Percentiles rank a stretch among this genome's conserved stretches.
phyloP scores from a whole-genome alignment of 1,284 basidiomycete genomes.

The Papiliotrema terrestris region DNA sequence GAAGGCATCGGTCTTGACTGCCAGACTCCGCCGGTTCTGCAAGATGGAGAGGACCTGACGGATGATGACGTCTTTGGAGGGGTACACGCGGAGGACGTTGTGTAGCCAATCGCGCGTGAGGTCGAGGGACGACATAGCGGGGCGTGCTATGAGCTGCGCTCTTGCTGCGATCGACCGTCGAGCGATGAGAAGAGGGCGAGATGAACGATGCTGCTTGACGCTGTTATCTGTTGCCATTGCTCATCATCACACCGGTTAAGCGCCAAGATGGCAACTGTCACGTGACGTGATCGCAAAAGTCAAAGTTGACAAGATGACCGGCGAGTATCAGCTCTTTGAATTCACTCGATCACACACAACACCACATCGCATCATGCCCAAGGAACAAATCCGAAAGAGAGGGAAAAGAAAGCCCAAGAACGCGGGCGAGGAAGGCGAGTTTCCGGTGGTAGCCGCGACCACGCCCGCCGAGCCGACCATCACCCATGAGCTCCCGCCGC shows the following conservation, averaged over 20 bases:
- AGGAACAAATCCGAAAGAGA: conserved; percentile 47
- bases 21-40: conserved; percentile 60
- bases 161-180: no score
- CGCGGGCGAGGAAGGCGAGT: conserved; percentile 10
- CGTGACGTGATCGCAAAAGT: background rate
- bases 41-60: conserved; percentile 67
- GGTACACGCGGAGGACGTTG: conserved; percentile 65
- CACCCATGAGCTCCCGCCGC: background rate
- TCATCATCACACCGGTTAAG: no score
- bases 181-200: no score
- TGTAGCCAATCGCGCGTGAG: conserved; percentile 66
- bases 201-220: no score
- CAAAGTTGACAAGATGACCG: background rate
- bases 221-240: no score
- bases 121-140: conserved; percentile 34
- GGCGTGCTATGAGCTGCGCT: background rate
- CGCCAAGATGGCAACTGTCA: background rate
- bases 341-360: background rate
- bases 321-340: background rate
- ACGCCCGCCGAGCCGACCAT: background rate
- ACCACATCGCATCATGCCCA: conserved; percentile 32
- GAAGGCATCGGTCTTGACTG: conserved; percentile 89
- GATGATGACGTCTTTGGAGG: conserved; percentile 57
- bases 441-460: background rate
- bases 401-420: conserved; percentile 48